Conservation (phyloP, 768 basidiomycete genomes). For the Boletus eberwhitei region DNA sequence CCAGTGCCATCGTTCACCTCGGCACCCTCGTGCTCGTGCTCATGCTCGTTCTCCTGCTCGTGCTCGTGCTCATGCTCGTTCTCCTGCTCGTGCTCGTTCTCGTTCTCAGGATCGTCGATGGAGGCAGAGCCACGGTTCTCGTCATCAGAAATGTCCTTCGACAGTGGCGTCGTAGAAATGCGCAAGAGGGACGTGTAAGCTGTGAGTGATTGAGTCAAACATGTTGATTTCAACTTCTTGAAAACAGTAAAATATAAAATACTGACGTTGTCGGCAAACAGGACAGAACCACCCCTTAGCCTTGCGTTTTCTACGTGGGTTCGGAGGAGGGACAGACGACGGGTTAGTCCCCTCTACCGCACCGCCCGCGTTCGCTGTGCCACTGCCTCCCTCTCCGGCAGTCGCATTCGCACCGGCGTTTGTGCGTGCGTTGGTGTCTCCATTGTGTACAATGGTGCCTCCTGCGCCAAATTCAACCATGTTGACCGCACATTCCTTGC, state of each 20-base stretch:
- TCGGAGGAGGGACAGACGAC: slow-evolving; percentile 29
- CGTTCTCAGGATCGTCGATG: slow-evolving; percentile 26
- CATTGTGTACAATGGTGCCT: slow-evolving; percentile 69
- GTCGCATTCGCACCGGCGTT: slow-evolving; percentile 23
- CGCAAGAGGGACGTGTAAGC: slow-evolving; percentile 87
- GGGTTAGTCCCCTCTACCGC: slow-evolving; percentile 28
- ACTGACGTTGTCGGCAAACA: slow-evolving; percentile 90
- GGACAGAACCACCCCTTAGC: slow-evolving; percentile 98
- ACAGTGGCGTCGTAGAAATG: slow-evolving; percentile 67
- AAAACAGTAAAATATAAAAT: neutral
- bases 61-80: slow-evolving; percentile 17
- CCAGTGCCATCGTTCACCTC: neutral
- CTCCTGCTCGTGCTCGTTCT: slow-evolving; percentile 9
- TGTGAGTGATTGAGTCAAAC: slow-evolving; percentile 25
- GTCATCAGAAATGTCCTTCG: slow-evolving; percentile 37
- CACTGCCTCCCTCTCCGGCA: slow-evolving; percentile 23
- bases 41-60: slow-evolving; percentile 19
- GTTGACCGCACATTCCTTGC: slow-evolving; percentile 91
- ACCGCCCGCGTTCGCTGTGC: slow-evolving; percentile 10
- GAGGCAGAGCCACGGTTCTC: slow-evolving; percentile 26
- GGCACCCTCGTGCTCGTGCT: slow-evolving; percentile 18
- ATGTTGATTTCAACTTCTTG: neutral
- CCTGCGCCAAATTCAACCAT: slow-evolving; percentile 98
- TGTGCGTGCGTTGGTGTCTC: slow-evolving; percentile 34
- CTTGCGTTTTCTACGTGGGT: slow-evolving; percentile 77